Evolutionary conservation across 768 basidiomycete genomes (phyloP), one percentile per base, ranked within the genome.

Genomic region (Suillus tomentosus): DNA sequence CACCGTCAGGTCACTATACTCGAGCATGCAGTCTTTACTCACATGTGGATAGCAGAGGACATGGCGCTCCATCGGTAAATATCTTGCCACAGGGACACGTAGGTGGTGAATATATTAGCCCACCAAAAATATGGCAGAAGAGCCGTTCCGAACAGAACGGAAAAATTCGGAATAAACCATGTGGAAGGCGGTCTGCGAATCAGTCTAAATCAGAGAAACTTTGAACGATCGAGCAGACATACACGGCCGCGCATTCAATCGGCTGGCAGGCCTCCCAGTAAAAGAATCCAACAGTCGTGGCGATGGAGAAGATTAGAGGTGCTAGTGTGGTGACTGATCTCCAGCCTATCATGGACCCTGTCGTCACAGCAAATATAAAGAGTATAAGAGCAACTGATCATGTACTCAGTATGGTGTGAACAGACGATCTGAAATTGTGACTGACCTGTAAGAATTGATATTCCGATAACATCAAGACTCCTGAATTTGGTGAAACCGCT

Each of bases 261-360:
- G 77, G 78, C 17, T 82, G 69, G 2, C 64, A 63, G 5, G 75
- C 68, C 64, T 84, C 81, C 75, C 77, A 83, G 47, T 74, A 67
- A 72, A 84, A 80, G 74, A 85, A 85, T 2, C 37, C 69, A 24
- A 71, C 67, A 53, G 77, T 68, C 27, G 79, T 62, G 14, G 78
- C 39, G 66, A 81, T 68, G 19, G 82, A 77, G 50, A 84, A 68
- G 43, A 83, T 67, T 57, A 85, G 73, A 2, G 83, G 80, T 3
- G 77, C 80, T 57, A 84, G 72, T 66, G 83, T 80, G n/a, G 19
- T 54, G 19, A 19, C 34, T 54, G 53, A 54, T 8, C 27, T 15
- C 84, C 84, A 85, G 5, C 83, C 82, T 31, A 69, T 71, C n/a
- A 77, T 77, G 0, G 84, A 79, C 10, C 80, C 82, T 13, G 75